A percentile compares a stretch with the other conserved stretches of the same genome.
These are phyloP conservation scores for Asterella californica DNA, from an alignment of 225 moss, liverwort and hornwort species.

Conservation along the genomic window DNA sequence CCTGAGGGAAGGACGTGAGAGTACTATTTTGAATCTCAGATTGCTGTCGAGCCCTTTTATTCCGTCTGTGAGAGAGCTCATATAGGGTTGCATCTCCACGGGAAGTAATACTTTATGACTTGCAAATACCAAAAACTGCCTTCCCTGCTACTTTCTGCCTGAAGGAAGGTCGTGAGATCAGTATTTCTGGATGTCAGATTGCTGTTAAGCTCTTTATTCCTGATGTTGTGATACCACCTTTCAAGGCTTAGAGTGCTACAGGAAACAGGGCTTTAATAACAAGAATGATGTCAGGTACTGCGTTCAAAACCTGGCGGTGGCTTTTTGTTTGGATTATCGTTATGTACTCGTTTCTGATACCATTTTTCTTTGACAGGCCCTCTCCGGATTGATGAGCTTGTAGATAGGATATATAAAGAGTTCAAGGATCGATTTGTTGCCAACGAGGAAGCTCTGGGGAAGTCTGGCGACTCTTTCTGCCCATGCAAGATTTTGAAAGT, in stretches of 20 bases:
- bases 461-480: slow-evolving; percentile 58
- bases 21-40: no score
- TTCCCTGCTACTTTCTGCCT: no score
- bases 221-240: background rate
- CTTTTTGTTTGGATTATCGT: background rate
- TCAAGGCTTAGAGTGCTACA: background rate
- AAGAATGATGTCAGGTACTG: no score
- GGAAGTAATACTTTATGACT: no score
- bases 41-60: no score
- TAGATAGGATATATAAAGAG: slow-evolving; percentile 88
- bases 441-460: slow-evolving; percentile 75
- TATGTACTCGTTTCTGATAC: background rate
- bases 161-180: no score
- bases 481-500: slow-evolving; percentile 78
- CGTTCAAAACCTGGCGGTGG: background rate
- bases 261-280: background rate
- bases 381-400: slow-evolving; percentile 90
- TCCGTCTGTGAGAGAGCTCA: no score
- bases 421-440: slow-evolving; percentile 87
- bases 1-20: no score
- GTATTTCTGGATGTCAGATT: background rate
- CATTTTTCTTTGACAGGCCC: slow-evolving; percentile 55
- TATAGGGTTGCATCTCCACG: no score
- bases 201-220: background rate
- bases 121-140: no score